Conservation (phyloP, 1,284 basidiomycete species). For the Irpex lacteus region DNA sequence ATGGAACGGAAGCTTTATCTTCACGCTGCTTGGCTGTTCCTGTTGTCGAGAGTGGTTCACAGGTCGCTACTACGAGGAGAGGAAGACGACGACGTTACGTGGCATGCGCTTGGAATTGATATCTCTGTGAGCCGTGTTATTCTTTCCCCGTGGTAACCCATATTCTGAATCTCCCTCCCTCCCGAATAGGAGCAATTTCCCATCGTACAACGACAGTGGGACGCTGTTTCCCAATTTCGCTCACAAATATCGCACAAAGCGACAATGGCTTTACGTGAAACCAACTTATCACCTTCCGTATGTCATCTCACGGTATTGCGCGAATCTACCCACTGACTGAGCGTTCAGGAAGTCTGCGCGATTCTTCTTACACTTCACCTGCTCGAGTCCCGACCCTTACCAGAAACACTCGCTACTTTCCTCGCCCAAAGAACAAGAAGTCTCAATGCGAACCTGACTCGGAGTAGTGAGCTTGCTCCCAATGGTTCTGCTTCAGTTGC, state of each 20-base stretch:
- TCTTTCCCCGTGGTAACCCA: neutral
- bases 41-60: conserved; percentile 81
- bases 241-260: conserved; percentile 83
- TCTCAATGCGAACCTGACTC: conserved; percentile 45
- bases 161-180: neutral
- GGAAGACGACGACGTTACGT: conserved; percentile 57
- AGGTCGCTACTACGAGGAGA: conserved; percentile 59
- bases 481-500: conserved; percentile 36
- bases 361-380: conserved; percentile 79
- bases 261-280: conserved; percentile 68
- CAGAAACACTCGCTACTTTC: conserved; percentile 67
- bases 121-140: conserved; percentile 46
- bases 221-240: conserved; percentile 78
- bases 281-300: conserved; percentile 47
- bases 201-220: conserved; percentile 88
- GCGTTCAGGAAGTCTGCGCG: conserved; percentile 63
- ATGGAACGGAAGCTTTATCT: conserved; percentile 78
- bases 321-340: conserved; percentile 13
- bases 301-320: conserved; percentile 3
- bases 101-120: conserved; percentile 62
- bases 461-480: conserved; percentile 22
- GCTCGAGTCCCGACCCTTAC: conserved; percentile 76
- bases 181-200: conserved; percentile 69
- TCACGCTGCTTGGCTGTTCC: conserved; percentile 82
- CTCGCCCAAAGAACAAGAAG: conserved; percentile 72